Conservation (phyloP, 805 yeast genomes). For the Saccharomycopsis javanensis region DNA sequence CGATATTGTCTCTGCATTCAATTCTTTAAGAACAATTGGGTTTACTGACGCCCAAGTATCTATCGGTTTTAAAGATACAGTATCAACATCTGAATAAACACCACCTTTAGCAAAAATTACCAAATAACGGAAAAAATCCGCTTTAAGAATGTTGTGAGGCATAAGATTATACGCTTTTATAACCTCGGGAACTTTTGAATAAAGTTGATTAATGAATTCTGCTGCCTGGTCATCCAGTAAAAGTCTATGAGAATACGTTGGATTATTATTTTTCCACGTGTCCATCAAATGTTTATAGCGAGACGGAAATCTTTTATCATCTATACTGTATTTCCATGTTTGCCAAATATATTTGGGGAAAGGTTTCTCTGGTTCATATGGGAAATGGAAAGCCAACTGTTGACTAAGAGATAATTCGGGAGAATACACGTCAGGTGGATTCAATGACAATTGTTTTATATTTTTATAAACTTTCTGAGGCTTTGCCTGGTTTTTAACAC, state of each 20-base stretch:
- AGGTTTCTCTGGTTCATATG: slow-evolving; percentile 54
- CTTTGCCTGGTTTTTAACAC: not conserved
- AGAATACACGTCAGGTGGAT: not conserved
- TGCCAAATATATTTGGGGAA: slow-evolving; percentile 88
- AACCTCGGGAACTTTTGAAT: slow-evolving; percentile 66
- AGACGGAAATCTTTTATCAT: slow-evolving; percentile 47
- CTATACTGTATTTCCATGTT: slow-evolving; percentile 72
- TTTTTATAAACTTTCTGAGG: not conserved
- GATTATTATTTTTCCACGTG: slow-evolving; percentile 57
- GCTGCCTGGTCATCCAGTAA: slow-evolving; percentile 61
- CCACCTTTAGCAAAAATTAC: slow-evolving; percentile 89
- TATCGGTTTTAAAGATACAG: slow-evolving; percentile 62
- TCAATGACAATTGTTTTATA: not conserved
- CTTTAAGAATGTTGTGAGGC: slow-evolving; percentile 78
- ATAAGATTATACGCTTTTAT: slow-evolving; percentile 60
- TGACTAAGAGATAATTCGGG: slow-evolving; percentile 31
- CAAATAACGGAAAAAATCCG: slow-evolving; percentile 88
- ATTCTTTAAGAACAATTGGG: slow-evolving; percentile 19
- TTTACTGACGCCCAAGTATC: slow-evolving; percentile 62
- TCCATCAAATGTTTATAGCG: slow-evolving; percentile 40
- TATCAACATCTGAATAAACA: slow-evolving; percentile 85
- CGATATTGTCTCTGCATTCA: not conserved
- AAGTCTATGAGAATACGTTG: slow-evolving; percentile 59
- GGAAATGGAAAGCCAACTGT: slow-evolving; percentile 61
- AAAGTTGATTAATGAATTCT: slow-evolving; percentile 46